Evolutionary conservation across 208 protist genomes (phyloP).

Genomic region (Leptomonas pyrrhocoris): DNA sequence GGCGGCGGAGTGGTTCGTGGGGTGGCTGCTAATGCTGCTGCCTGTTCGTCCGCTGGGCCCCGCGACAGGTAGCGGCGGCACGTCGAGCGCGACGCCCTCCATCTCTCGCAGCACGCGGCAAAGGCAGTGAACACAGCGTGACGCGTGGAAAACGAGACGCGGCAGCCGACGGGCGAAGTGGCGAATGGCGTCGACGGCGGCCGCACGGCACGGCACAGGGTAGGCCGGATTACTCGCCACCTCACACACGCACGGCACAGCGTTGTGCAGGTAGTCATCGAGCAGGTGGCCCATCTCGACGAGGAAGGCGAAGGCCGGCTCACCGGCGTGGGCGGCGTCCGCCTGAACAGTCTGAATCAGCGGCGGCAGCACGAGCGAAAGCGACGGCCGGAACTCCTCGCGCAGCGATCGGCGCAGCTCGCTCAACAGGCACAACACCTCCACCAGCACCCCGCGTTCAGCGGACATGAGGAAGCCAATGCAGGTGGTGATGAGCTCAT

Average conservation of each 20-base stretch:
- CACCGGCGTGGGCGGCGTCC: conserved; percentile 50
- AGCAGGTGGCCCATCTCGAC: conserved; percentile 74
- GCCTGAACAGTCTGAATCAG: conserved; percentile 67
- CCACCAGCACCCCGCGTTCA: conserved; percentile 64
- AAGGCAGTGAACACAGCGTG: conserved; percentile 82
- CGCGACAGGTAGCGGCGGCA: background rate
- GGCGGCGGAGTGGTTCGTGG: background rate
- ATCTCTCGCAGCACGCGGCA: conserved; percentile 79
- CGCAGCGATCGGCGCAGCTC: conserved; percentile 72
- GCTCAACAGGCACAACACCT: conserved; percentile 71
- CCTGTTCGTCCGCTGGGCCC: background rate
- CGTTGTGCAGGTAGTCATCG: conserved; percentile 79
- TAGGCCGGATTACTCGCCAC: conserved; percentile 63
- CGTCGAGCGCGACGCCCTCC: conserved; percentile 29
- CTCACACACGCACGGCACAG: conserved; percentile 83
- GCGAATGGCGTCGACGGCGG: conserved; percentile 65
- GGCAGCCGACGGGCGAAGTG: conserved; percentile 75
- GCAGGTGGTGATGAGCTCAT: conserved; percentile 59
- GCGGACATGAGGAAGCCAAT: conserved; percentile 57
- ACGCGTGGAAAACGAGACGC: conserved; percentile 68
- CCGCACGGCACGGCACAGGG: conserved; percentile 55
- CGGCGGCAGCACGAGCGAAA: conserved; percentile 70
- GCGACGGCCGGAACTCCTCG: conserved; percentile 84
- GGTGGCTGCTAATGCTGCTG: background rate
- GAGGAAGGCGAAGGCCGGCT: conserved; percentile 81